Base-by-base conservation (phyloP, 2,329 filamentous ascomycete genomes). In the Lasiodiplodia gonubiensis region DNA sequence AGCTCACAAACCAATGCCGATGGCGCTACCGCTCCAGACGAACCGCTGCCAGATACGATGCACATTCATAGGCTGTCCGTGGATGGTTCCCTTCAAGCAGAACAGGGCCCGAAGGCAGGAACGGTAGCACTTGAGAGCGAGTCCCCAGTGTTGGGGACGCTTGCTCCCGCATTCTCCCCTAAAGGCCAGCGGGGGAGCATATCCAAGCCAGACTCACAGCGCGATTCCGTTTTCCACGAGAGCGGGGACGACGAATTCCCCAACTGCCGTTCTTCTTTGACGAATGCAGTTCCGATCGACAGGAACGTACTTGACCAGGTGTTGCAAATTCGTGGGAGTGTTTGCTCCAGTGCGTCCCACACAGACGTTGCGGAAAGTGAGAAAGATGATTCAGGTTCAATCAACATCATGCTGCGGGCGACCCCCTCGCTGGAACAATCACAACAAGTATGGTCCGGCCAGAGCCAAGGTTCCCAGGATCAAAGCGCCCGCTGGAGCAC, bases 81-180 rank as follows among this genome's bases (percentile, higher is more conserved):
- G 21, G 46, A 60, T 8, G 23, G 77, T 18, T 69, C 71, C 48
- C 75, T 75, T 21, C 75, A 77, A 21, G 70, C 74, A n/a, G 70
- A 74, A 25, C 71, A 71, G 21, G 76, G 75, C 37, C 71, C 75
- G 3, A 54, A 71, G 59, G 80, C 79, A 30, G 77, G 76, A 21
- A 72, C 74, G 16, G 83, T 80, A 2, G 78, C 80, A 54, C 81
- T 83, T 57, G 81, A 83, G 66, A 73, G 72, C 16, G 77, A 91
- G 72, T 91, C 90, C 33, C 90, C 90, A 10, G 87, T 88, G 2
- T 79, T 92, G 18, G 89, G 88, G 6, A 85, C 59, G n/a, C 57
- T 67, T 21, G 57, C 49, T 14, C 48, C 65, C 21, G 18, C 65
- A 6, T 42, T 67, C 6, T 35, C 49, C 8, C 53, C 64, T 30